phyloP scores from a whole-genome alignment of 148 eudicot species.

The Hydrangea macrophylla region DNA sequence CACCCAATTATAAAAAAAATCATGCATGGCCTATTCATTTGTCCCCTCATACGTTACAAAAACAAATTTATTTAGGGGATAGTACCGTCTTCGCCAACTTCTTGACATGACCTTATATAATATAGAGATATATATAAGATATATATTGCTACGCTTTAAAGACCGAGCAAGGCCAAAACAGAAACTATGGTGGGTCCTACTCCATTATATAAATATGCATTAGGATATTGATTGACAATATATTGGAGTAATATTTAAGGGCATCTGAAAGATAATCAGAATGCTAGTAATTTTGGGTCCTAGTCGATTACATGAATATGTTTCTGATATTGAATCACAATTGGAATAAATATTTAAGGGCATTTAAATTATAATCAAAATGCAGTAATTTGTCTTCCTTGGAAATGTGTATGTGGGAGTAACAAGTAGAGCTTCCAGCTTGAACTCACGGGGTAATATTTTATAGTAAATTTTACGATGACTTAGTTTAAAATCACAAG shows the following conservation, averaged over 20 bases:
- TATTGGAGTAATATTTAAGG: not conserved
- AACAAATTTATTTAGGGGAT: not conserved
- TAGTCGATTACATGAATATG: too few species aligned
- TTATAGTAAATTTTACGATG: too few species aligned
- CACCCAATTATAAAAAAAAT: too few species aligned
- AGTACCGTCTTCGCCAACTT: not conserved
- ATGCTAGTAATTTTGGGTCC: not conserved
- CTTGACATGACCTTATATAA: too few species aligned
- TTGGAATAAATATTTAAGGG: too few species aligned
- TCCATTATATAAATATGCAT: not conserved
- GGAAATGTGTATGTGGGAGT: not conserved
- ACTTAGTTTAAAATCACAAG: too few species aligned
- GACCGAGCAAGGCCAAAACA: not conserved
- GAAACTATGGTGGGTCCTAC: not conserved
- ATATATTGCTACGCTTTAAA: not conserved
- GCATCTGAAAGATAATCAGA: not conserved
- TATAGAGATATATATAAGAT: too few species aligned
- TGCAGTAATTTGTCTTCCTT: not conserved
- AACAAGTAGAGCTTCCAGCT: not conserved
- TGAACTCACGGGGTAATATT: too few species aligned
- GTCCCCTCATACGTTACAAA: too few species aligned
- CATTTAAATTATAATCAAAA: not conserved
- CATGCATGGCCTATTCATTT: not conserved
- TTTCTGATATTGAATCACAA: too few species aligned
- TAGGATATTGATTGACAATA: not conserved